These are phyloP conservation scores for Ichthyophthirius multifiliis DNA, from an alignment of 169 alveolate genomes.

Conservation along the genomic window DNA sequence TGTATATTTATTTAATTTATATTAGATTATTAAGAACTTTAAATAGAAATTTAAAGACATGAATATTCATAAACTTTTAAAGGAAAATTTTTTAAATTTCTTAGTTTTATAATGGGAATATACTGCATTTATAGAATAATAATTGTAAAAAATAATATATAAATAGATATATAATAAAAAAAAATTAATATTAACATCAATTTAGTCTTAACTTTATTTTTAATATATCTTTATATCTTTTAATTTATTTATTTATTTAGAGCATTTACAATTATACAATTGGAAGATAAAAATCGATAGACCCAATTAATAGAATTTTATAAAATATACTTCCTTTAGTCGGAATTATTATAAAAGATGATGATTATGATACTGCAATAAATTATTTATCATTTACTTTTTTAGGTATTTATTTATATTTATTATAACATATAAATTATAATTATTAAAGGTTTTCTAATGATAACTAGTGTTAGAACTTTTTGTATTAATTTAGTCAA, in stretches of 20 bases:
- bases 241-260: constrained; percentile 14
- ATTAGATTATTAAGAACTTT: not conserved
- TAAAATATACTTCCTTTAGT: constrained; percentile 21
- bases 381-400: constrained; percentile 29
- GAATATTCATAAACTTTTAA: not conserved
- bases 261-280: constrained; percentile 18
- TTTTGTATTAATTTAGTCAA: constrained; percentile 33
- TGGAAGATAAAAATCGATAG: constrained; percentile 42
- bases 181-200: too few species aligned
- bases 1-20: not conserved
- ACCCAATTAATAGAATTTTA: constrained; percentile 40
- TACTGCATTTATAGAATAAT: not conserved
- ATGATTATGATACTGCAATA: constrained; percentile 15
- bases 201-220: too few species aligned
- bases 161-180: too few species aligned
- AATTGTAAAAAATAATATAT: not conserved
- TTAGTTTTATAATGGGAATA: not conserved
- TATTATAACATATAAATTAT: not conserved
- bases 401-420: constrained; percentile 12
- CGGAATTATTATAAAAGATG: constrained; percentile 22
- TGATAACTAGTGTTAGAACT: constrained; percentile 31
- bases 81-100: not conserved
- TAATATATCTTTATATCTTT: too few species aligned
- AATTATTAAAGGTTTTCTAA: not conserved
- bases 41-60: not conserved